A percentile compares a stretch with the other conserved stretches of the same genome.
Evolutionary conservation across 1,284 basidiomycete species (phyloP).

Genomic region (Cystobasidium sp.): DNA sequence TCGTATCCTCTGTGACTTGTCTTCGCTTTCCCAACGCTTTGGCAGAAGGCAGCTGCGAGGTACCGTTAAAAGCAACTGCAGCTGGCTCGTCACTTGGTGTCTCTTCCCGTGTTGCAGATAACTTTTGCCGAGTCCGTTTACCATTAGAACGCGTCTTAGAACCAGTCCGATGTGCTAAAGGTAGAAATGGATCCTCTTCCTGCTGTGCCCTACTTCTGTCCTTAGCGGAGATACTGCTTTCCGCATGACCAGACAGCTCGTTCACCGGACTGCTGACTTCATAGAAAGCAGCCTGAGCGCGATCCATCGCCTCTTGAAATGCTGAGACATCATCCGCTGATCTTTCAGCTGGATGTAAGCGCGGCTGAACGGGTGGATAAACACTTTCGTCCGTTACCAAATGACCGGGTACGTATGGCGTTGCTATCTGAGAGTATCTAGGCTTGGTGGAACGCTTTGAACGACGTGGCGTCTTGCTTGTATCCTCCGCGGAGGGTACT

Average conservation of each 20-base stretch:
- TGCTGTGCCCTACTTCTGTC: neutral
- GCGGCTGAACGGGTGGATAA: slow-evolving; percentile 29
- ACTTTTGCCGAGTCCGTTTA: no score
- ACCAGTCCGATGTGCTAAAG: neutral
- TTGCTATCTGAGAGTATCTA: slow-evolving; percentile 25
- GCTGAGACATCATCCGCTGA: slow-evolving; percentile 37
- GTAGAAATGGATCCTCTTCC: slow-evolving; percentile 3
- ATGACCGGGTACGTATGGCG: slow-evolving; percentile 39
- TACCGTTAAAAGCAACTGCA: neutral
- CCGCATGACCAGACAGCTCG: neutral
- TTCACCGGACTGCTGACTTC: slow-evolving; percentile 20
- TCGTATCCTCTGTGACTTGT: slow-evolving; percentile 1
- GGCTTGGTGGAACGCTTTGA: slow-evolving; percentile 7
- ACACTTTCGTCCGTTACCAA: slow-evolving; percentile 24
- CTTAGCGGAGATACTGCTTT: neutral
- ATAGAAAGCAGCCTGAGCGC: slow-evolving; percentile 41
- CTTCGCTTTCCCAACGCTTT: slow-evolving; percentile 30
- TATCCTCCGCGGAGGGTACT: neutral
- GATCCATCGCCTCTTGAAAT: slow-evolving; percentile 39
- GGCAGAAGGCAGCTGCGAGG: neutral
- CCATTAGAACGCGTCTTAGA: neutral
- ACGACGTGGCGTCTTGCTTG: slow-evolving; percentile 24
- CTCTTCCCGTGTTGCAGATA: neutral
- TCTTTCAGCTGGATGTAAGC: slow-evolving; percentile 27
- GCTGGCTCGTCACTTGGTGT: neutral